A percentile compares a stretch with the other conserved stretches of the same genome.
phyloP scores from a whole-genome alignment of 345 rosid genomes.

The Combretum micranthum region DNA sequence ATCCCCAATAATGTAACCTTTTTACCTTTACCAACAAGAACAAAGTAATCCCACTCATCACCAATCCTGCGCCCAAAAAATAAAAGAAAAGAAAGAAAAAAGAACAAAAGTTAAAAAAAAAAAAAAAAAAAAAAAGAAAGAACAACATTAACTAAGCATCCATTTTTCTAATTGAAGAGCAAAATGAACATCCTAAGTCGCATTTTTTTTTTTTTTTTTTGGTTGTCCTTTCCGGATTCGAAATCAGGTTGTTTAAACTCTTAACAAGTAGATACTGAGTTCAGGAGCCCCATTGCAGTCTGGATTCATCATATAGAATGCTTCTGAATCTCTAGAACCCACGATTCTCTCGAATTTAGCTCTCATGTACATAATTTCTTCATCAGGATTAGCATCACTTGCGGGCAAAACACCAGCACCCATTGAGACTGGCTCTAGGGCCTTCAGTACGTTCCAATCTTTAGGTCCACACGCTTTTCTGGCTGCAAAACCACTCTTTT shows the following conservation, averaged over 20 bases:
- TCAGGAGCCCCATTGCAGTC: slow-evolving; percentile 97
- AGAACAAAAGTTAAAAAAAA: not conserved
- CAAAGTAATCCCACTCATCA: slow-evolving; percentile 13
- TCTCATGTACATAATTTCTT: slow-evolving; percentile 79
- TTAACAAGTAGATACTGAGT: slow-evolving; percentile 86
- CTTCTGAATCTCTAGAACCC: slow-evolving; percentile 97
- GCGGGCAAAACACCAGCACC: slow-evolving; percentile 94
- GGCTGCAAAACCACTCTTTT: slow-evolving; percentile 67
- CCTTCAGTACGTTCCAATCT: slow-evolving; percentile 72
- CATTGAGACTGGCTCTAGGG: slow-evolving; percentile 92
- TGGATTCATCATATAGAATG: slow-evolving; percentile 99
- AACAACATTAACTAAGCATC: slow-evolving; percentile 13
- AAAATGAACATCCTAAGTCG: slow-evolving; percentile 20
- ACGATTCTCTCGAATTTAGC: slow-evolving; percentile 92
- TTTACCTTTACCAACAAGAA: slow-evolving; percentile 28
- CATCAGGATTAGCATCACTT: slow-evolving; percentile 14
- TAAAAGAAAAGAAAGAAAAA: not conserved
- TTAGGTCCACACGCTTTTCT: slow-evolving; percentile 68
- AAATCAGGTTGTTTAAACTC: slow-evolving; percentile 35
- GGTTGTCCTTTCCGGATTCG: too few relatives aligned
- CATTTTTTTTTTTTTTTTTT: too few relatives aligned
- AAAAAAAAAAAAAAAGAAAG: slow-evolving; percentile 3
- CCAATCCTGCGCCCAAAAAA: slow-evolving; percentile 16
- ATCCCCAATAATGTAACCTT: slow-evolving; percentile 19
- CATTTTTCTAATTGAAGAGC: slow-evolving; percentile 13